Evolutionary conservation across 1,284 basidiomycete species (phyloP).

Genomic region (Tilletia indica): DNA sequence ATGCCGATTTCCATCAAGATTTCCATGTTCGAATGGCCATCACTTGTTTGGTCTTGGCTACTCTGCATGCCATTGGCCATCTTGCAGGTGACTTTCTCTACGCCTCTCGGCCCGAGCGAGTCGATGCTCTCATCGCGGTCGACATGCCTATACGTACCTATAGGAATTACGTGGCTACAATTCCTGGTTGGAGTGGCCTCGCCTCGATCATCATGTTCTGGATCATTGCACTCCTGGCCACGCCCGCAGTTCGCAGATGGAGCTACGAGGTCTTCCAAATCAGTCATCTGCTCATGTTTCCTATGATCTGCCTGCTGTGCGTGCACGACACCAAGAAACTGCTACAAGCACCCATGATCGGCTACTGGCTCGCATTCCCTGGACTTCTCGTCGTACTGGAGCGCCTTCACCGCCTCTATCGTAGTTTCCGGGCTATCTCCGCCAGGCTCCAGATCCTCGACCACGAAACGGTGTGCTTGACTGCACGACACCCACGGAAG

Average conservation of each 20-base stretch:
- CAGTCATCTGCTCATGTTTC: constrained; percentile 24
- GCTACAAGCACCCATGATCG: constrained; percentile 22
- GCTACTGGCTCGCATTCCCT: constrained; percentile 19
- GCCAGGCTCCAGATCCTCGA: constrained; percentile 13
- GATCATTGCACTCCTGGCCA: constrained; percentile 15
- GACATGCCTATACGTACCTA: not conserved
- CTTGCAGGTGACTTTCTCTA: constrained; percentile 21
- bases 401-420: constrained; percentile 13
- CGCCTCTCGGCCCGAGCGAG: constrained; percentile 10
- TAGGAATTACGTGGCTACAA: constrained; percentile 2
- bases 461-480: constrained; percentile 18
- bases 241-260: constrained; percentile 16
- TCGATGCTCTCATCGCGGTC: not conserved
- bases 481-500: constrained; percentile 5
- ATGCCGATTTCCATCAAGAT: not conserved
- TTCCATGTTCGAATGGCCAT: constrained; percentile 17
- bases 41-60: constrained; percentile 4
- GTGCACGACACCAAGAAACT: constrained; percentile 20
- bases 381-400: constrained; percentile 19
- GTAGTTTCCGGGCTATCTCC: not conserved
- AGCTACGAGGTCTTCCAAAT: constrained; percentile 22
- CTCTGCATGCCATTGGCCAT: constrained; percentile 18
- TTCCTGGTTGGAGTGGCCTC: constrained; percentile 20
- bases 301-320: constrained; percentile 18
- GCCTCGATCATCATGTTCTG: constrained; percentile 17